Percentiles rank a stretch among this genome's conserved stretches.
These are phyloP conservation scores for Colletotrichum agaves DNA, from an alignment of 2,329 filamentous ascomycete genomes.

Conservation along the genomic window DNA sequence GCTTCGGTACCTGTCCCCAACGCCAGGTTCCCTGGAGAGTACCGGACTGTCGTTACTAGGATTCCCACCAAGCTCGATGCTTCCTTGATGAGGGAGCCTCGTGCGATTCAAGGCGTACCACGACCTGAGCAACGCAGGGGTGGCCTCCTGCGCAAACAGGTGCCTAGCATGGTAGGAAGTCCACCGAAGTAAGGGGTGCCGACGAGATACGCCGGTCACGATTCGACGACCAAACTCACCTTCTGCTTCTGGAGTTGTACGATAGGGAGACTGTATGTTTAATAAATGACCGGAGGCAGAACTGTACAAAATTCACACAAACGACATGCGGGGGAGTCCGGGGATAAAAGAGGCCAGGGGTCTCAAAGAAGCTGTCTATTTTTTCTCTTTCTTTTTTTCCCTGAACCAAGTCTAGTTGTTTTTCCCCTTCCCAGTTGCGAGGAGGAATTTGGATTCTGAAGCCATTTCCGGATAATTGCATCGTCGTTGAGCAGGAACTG, in stretches of 20 bases:
- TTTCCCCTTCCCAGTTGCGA: slow-evolving; percentile 11
- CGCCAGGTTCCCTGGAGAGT: slow-evolving; percentile 71
- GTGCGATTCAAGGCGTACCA: slow-evolving; percentile 89
- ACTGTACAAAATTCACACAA: slow-evolving; percentile 33
- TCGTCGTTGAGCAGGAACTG: slow-evolving; percentile 31
- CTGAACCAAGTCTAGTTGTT: slow-evolving; percentile 11
- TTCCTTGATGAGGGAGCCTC: slow-evolving; percentile 89
- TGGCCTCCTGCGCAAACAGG: slow-evolving; percentile 66
- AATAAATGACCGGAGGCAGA: slow-evolving; percentile 35
- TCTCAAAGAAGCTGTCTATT: slow-evolving; percentile 26
- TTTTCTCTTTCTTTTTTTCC: slow-evolving; percentile 8
- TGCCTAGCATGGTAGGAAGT: slow-evolving; percentile 59
- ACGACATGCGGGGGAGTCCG: slow-evolving; percentile 34
- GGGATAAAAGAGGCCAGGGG: slow-evolving; percentile 29
- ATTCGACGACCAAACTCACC: slow-evolving; percentile 28
- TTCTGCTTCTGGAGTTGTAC: slow-evolving; percentile 32
- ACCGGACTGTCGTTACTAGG: slow-evolving; percentile 68
- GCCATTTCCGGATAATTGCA: slow-evolving; percentile 36
- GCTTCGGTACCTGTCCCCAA: slow-evolving; percentile 69
- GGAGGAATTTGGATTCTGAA: slow-evolving; percentile 30
- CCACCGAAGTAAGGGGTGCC: slow-evolving; percentile 44
- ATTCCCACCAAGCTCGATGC: slow-evolving; percentile 87
- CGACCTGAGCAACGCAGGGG: slow-evolving; percentile 64
- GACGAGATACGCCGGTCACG: slow-evolving; percentile 24
- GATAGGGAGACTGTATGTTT: slow-evolving; percentile 36